Evolutionary conservation across 1,139 yeast species (phyloP), one percentile per base, ranked within the genome.

Genomic region (Debaryomycetaceae sp.): DNA sequence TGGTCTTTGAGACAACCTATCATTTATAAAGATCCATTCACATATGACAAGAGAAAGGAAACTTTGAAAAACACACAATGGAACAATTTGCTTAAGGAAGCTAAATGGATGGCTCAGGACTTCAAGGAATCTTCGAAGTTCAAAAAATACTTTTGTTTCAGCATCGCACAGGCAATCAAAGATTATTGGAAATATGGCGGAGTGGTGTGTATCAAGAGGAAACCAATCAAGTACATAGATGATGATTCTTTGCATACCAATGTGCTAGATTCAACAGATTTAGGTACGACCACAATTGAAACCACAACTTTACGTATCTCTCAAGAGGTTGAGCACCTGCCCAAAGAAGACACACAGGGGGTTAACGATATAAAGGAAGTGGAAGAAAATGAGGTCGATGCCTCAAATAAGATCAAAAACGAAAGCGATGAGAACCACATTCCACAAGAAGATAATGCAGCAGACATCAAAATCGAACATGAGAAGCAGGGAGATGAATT

Each of bases 1-100:
- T 95, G 99, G 99, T 86, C 97, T 24, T 69, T 91, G 45, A 76
- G 96, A 42, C 99, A 95, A 61, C 96, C 96, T 1, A 74, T 78
- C 43, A 76, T 79, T 50, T 84, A 76, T 55, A 62, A 74, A 24
- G 95, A 89, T 50, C 97, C 98, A 0, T 77, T 80, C 43, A 63
- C 76, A 7, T 60, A 68, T 20, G 49, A 55, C 11, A 64, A 58
- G 37, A 65, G 67, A 48, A 70, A 64, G 39, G 65, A 62, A 43
- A 62, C 66, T 41, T 52, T 54, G 14, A 56, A 60, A 33, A 69
- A 83, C 4, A 27, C 31, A 7, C 90, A 87, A 52, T 83, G 95
- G 89, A 93, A 86, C 55, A 66, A 75, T 50, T 52, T 91, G 36
- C 50, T 93, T n/a, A 80, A 81, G 37, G 99, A 93, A 61, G 87